Evolutionary conservation across 495 filamentous ascomycete genomes (phyloP).

Genomic region (Glutinoglossum americanum): DNA sequence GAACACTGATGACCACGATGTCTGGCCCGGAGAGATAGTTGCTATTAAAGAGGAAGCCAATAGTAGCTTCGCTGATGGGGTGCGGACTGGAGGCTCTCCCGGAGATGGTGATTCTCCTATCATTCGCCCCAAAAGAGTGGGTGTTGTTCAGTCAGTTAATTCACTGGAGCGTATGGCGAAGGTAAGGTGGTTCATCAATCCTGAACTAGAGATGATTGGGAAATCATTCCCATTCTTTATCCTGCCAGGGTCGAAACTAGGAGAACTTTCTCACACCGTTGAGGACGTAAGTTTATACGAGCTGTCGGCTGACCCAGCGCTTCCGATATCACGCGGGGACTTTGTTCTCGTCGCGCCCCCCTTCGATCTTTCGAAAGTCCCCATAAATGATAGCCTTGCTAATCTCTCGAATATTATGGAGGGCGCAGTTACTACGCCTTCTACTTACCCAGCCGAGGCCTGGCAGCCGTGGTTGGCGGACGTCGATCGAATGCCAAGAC

Average conservation of each 20-base stretch:
- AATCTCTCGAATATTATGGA: neutral
- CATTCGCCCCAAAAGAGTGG: slow-evolving; percentile 23
- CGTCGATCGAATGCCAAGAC: neutral
- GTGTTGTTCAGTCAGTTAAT: slow-evolving; percentile 37
- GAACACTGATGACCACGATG: slow-evolving; percentile 29
- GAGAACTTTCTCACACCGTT: slow-evolving; percentile 17
- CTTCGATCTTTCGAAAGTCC: neutral
- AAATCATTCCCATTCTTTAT: neutral
- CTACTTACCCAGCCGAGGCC: neutral
- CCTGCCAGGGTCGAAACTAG: slow-evolving; percentile 16
- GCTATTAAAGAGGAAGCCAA: slow-evolving; percentile 20
- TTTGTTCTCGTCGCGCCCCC: slow-evolving; percentile 23
- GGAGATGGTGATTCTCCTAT: slow-evolving; percentile 6
- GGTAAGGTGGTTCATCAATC: slow-evolving; percentile 28
- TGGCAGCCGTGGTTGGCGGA: neutral
- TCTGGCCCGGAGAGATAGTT: slow-evolving; percentile 39
- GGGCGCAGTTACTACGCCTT: neutral
- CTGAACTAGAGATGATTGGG: neutral
- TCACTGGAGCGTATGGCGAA: slow-evolving; percentile 28
- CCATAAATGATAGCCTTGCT: neutral
- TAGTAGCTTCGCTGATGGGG: slow-evolving; percentile 4
- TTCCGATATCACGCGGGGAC: slow-evolving; percentile 25
- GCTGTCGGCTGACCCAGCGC: slow-evolving; percentile 20
- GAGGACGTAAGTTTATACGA: slow-evolving; percentile 39
- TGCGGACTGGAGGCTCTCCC: neutral